These are phyloP conservation scores for Phytophthora tubulina DNA, from an alignment of 352 stramenopile genomes.

Conservation along the genomic window DNA sequence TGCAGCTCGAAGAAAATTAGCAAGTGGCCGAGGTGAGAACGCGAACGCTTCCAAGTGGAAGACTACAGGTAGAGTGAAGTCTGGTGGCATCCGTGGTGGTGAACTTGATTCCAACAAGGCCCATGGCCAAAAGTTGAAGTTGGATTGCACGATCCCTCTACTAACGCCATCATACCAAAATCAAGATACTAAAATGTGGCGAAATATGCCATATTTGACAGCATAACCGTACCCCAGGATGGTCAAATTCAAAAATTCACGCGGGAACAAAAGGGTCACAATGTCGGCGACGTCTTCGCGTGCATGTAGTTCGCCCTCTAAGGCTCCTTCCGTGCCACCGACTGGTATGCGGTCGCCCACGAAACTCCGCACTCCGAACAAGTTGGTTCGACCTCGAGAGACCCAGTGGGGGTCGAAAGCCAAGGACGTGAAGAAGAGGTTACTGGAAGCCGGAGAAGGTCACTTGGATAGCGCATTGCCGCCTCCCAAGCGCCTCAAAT, in stretches of 20 bases:
- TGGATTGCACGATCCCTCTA: neutral
- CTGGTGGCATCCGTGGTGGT: too few relatives aligned
- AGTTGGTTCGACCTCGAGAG: constrained; percentile 33
- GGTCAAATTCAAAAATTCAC: neutral
- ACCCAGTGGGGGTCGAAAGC: constrained; percentile 19
- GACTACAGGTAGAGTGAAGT: too few relatives aligned
- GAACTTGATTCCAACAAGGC: too few relatives aligned
- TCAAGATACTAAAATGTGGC: neutral
- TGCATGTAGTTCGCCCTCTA: constrained; percentile 28
- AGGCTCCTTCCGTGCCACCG: neutral
- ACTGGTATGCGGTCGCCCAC: constrained; percentile 37
- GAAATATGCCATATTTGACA: too few relatives aligned
- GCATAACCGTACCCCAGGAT: too few relatives aligned
- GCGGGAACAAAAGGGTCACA: neutral
- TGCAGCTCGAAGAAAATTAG: too few relatives aligned
- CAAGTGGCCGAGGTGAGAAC: too few relatives aligned
- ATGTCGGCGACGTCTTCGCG: constrained; percentile 8
- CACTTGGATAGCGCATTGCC: constrained; percentile 10
- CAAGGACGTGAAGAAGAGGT: constrained; percentile 38
- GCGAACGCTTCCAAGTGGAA: too few relatives aligned
- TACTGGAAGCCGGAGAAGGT: constrained; percentile 19
- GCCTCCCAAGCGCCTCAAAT: constrained; percentile 31
- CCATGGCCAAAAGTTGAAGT: neutral
- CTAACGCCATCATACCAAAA: neutral
- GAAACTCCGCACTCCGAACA: constrained; percentile 36